phyloP scores from a whole-genome alignment of 2,329 filamentous ascomycete genomes.

The Sporothrix sp. region DNA sequence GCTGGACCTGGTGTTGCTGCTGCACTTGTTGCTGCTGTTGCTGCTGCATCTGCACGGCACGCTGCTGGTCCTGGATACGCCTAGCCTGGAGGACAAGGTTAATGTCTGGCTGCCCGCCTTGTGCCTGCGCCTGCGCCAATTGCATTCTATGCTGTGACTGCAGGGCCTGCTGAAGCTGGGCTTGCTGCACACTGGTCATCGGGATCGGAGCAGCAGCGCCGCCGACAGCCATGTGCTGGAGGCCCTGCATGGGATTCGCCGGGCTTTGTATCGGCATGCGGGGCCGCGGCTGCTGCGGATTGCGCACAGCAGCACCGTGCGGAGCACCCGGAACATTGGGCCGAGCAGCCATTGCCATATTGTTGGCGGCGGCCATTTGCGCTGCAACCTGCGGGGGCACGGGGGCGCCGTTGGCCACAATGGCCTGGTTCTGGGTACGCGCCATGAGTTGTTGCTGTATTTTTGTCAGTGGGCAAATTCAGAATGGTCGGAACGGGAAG shows the following conservation, averaged over 20 bases:
- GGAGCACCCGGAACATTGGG: slow-evolving; percentile 34
- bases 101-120: slow-evolving; percentile 37
- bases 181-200: slow-evolving; percentile 55
- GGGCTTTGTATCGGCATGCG: slow-evolving; percentile 47
- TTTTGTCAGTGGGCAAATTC: neutral
- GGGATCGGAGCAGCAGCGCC: slow-evolving; percentile 46
- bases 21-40: slow-evolving; percentile 42
- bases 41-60: slow-evolving; percentile 37
- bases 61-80: slow-evolving; percentile 56
- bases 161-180: slow-evolving; percentile 52
- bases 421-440: slow-evolving; percentile 16
- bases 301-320: slow-evolving; percentile 29
- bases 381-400: slow-evolving; percentile 32
- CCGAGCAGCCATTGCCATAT: slow-evolving; percentile 29
- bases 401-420: slow-evolving; percentile 19
- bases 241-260: slow-evolving; percentile 27
- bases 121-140: slow-evolving; percentile 19
- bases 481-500: neutral
- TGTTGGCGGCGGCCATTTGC: slow-evolving; percentile 26
- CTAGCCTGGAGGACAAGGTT: slow-evolving; percentile 54
- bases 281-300: slow-evolving; percentile 38
- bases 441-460: slow-evolving; percentile 20
- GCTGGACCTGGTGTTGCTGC: slow-evolving; percentile 47
- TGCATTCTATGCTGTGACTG: slow-evolving; percentile 53
- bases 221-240: slow-evolving; percentile 23